Percentiles rank a stretch among this genome's conserved stretches.
These are phyloP conservation scores for Kwoniella bestiolae DNA, from an alignment of 768 basidiomycete genomes.

Conservation along the genomic window DNA sequence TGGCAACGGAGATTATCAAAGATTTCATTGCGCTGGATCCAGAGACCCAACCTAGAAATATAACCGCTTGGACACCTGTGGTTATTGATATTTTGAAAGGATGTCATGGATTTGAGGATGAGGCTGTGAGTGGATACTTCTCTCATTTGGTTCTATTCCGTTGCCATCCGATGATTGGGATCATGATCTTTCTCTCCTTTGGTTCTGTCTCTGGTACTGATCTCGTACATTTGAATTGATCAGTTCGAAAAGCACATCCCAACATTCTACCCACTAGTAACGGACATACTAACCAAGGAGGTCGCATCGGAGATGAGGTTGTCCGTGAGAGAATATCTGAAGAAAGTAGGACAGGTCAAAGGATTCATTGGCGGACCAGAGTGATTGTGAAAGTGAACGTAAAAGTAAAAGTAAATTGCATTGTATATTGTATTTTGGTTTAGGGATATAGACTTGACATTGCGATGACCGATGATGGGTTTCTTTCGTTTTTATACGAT, in stretches of 20 bases:
- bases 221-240: too few relatives aligned
- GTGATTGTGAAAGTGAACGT: background rate
- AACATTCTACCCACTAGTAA: slow-evolving; percentile 85
- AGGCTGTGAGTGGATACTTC: slow-evolving; percentile 69
- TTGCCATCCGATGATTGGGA: too few relatives aligned
- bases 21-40: slow-evolving; percentile 87
- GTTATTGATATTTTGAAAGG: slow-evolving; percentile 93
- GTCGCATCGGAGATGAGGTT: slow-evolving; percentile 80
- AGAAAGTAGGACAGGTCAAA: slow-evolving; percentile 64
- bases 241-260: slow-evolving; percentile 88
- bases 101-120: slow-evolving; percentile 85
- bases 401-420: background rate
- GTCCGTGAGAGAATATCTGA: slow-evolving; percentile 76
- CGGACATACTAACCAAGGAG: slow-evolving; percentile 81
- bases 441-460: too few relatives aligned
- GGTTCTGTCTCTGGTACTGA: too few relatives aligned
- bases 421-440: too few relatives aligned
- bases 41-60: slow-evolving; percentile 93
- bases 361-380: slow-evolving; percentile 10
- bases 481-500: background rate
- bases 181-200: too few relatives aligned
- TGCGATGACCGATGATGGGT: too few relatives aligned
- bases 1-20: slow-evolving; percentile 82
- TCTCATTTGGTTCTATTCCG: background rate
- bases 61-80: slow-evolving; percentile 97